Base-by-base conservation (phyloP, 1,284 basidiomycete genomes). In the Coniferiporia weirii region DNA sequence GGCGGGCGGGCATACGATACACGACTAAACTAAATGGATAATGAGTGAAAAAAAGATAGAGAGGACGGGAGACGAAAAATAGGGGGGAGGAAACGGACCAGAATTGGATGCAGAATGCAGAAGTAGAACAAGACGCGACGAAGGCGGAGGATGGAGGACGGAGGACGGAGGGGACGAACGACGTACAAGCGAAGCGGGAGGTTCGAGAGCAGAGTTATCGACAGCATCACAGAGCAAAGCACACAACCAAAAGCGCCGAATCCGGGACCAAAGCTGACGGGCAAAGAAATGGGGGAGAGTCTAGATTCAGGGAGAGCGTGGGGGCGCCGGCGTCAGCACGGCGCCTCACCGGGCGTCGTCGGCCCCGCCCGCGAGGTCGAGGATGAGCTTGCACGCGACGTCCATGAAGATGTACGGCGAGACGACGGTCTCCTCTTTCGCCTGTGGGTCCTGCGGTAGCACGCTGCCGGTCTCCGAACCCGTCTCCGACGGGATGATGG, bases 351-450 rank as follows among this genome's bases (percentile, higher is more conserved):
- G 57, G 1, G 52, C 55, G 20, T 64, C 57, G 22, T 75, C 74
- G 58, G 76, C 76, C 54, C 85, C 89, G 54, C 89, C 89, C 19
- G 89, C 89, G 64, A 91, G 78, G 72, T 91, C 87, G 49, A 92
- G 75, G 66, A 92, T 92, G 64, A 92, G 75, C 63, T 83, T 76
- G 68, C 89, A 97, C 6, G 97, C 94, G 59, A 96, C 89, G 71
- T 99, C 96, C 81, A 98, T 88, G 73, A 99, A 99, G 63, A 98
- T 83, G 74, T 95, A 99, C 3, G 97, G 96, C 54, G 89, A 93
- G 6, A 91, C 83, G 54, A 95, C 86, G 64, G 91, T 91, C 64
- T 90, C 89, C 57, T 87, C 84, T 66, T 76, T 79, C 56, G 66
- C 57, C 8, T 60, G 52, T 34, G 50, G 46, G 34, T 73, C 68